Base-by-base conservation (phyloP, 208 protist genomes). In the Novymonas esmeraldas region DNA sequence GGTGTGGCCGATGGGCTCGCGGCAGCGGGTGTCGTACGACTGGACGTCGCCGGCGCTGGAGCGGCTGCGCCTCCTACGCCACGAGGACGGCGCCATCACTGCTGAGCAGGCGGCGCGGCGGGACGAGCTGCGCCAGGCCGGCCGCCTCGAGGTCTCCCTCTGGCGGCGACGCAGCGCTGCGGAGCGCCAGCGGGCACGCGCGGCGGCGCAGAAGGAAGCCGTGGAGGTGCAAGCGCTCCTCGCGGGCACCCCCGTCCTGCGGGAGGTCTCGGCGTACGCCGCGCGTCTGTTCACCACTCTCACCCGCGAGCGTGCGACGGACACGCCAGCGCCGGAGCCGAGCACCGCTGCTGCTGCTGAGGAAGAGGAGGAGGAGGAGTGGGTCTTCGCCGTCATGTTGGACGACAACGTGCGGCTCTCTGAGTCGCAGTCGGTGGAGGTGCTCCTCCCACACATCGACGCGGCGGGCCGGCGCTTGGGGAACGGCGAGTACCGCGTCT, bases 381-480 rank as follows among this genome's bases (percentile, higher is more conserved):
- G 91, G 89, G 76, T 78, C 45, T 96, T 96, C 70, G 87, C 78
- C 0, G 83, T 88, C 13, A 92, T 94, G 91, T 66, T 96, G 20
- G 78, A 94, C 70, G 91, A 96, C 65, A 74, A 77, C 46, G 84
- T 74, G 9, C 56, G 64, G 26, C 74, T 96, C 20, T 87, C 74
- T 33, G 65, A 73, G 58, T 76, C 82, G 51, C 65, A 88, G 45
- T 57, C 49, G 29, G 44, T 64, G 24, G 81, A 85, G 46, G 79
- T 93, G 31, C 90, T 87, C 69, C 64, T 96, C 45, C 91, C 91
- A 28, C 92, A 82, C 66, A 68, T 42, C 58, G 63, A 84, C 52
- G 71, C 76, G 14, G 67, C 77, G 16, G 84, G 81, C 4, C 29
- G 60, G 50, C 50, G 56, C n/a, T 64, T 94, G 54, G 76, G 73